These are phyloP conservation scores for Metschnikowia proteae DNA, from an alignment of 805 yeast genomes.

Conservation along the genomic window DNA sequence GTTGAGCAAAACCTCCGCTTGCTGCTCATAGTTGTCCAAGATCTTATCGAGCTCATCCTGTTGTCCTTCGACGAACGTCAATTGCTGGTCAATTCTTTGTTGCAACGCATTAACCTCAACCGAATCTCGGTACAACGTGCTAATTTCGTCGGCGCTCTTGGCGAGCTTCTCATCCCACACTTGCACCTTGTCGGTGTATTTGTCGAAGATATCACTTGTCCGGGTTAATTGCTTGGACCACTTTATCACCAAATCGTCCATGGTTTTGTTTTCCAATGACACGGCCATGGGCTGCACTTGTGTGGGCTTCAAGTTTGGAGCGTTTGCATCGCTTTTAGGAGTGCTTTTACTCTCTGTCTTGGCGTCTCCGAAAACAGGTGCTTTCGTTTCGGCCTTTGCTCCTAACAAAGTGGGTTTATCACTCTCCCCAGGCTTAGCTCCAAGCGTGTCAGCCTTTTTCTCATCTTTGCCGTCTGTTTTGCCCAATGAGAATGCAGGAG, in stretches of 20 bases:
- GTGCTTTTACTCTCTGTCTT: conserved; percentile 16
- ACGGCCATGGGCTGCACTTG: conserved; percentile 63
- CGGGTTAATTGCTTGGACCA: conserved; percentile 86
- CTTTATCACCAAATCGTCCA: conserved; percentile 86
- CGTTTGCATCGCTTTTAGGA: conserved; percentile 11
- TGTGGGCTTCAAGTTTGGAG: conserved; percentile 44
- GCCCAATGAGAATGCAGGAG: not conserved
- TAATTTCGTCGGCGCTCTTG: conserved; percentile 79
- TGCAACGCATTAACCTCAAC: conserved; percentile 83
- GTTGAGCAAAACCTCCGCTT: conserved; percentile 51
- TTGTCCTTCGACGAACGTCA: conserved; percentile 82
- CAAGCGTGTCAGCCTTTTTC: conserved; percentile 5
- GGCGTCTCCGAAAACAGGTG: conserved; percentile 22
- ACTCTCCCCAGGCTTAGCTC: conserved; percentile 9
- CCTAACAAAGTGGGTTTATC: conserved; percentile 18
- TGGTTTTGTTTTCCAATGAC: conserved; percentile 81
- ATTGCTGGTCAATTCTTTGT: conserved; percentile 78
- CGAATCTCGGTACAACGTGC: conserved; percentile 72
- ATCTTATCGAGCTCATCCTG: conserved; percentile 86
- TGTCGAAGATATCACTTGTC: conserved; percentile 69
- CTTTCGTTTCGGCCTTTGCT: conserved; percentile 12
- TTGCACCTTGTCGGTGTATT: conserved; percentile 69
- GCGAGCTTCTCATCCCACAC: conserved; percentile 85
- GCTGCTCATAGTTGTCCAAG: conserved; percentile 77
- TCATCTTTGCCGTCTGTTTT: conserved; percentile 17